A percentile compares a stretch with the other conserved stretches of the same genome.
These are phyloP conservation scores for Starmera stellimalicola DNA, from an alignment of 1,139 yeast species.

Conservation along the genomic window DNA sequence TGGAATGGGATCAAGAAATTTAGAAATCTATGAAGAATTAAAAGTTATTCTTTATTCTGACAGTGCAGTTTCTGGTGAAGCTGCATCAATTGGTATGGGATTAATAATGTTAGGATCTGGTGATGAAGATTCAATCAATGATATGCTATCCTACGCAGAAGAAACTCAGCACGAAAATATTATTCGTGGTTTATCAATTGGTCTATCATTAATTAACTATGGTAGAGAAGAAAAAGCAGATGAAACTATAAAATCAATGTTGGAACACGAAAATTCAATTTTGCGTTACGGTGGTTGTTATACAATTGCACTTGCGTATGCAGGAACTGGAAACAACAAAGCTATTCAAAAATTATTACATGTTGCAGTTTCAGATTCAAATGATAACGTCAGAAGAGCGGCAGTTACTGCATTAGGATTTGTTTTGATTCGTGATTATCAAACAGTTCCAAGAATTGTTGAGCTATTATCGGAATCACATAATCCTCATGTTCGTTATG, in stretches of 20 bases:
- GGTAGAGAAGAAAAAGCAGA: constrained; percentile 85
- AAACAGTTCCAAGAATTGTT: constrained; percentile 92
- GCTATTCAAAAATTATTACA: constrained; percentile 85
- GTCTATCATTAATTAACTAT: constrained; percentile 77
- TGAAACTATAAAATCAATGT: constrained; percentile 52
- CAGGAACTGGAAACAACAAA: constrained; percentile 86
- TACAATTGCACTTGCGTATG: constrained; percentile 90
- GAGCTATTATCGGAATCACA: constrained; percentile 89
- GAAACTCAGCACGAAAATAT: constrained; percentile 96
- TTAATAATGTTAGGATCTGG: constrained; percentile 94
- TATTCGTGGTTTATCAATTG: constrained; percentile 83
- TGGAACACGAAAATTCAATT: constrained; percentile 70
- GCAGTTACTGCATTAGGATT: constrained; percentile 94
- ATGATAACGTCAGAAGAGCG: constrained; percentile 94
- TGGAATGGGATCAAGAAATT: constrained; percentile 85
- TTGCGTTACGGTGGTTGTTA: constrained; percentile 95
- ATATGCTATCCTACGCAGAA: constrained; percentile 86
- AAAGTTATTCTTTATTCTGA: constrained; percentile 82
- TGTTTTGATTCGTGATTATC: constrained; percentile 79
- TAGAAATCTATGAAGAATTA: constrained; percentile 69
- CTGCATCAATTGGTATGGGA: constrained; percentile 96
- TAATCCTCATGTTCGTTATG: constrained; percentile 97
- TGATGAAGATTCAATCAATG: constrained; percentile 57
- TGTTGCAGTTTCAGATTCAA: constrained; percentile 92
- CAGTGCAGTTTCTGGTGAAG: constrained; percentile 92